A percentile compares a stretch with the other conserved stretches of the same genome.
phyloP scores from a whole-genome alignment of 108 stramenopile species.

The Nitzschia putrida region DNA sequence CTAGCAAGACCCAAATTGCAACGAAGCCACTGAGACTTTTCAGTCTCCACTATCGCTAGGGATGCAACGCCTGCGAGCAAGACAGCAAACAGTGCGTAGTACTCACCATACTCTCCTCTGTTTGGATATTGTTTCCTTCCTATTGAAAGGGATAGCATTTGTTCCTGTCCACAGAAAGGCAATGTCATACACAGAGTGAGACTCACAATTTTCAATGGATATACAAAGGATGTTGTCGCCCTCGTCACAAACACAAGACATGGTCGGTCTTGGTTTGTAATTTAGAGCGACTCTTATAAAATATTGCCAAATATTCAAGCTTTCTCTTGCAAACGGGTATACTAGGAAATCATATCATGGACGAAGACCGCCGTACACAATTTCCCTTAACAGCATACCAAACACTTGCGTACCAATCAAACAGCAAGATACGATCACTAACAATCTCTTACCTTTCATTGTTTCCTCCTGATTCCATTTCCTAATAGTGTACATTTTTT shows the following conservation, averaged over 20 bases:
- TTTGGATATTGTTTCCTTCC: no score
- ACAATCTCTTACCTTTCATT: background rate
- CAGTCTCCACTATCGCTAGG: conserved; percentile 16
- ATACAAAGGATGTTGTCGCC: conserved; percentile 9
- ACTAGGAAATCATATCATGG: background rate
- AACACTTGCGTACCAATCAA: background rate
- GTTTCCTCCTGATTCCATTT: no score
- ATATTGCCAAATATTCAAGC: conserved; percentile 26
- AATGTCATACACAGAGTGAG: no score
- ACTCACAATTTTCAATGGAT: no score
- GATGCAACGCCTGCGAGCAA: conserved; percentile 21
- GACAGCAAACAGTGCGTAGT: no score
- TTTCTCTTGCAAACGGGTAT: conserved; percentile 13
- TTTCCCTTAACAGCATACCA: background rate
- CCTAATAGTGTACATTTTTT: no score
- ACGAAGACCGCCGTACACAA: conserved; percentile 22
- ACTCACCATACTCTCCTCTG: background rate
- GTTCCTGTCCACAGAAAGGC: no score
- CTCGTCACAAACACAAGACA: conserved; percentile 13
- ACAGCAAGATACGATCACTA: background rate
- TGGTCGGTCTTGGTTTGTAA: conserved; percentile 2
- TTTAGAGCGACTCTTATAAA: conserved; percentile 21
- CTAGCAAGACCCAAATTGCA: no score
- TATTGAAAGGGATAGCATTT: no score
- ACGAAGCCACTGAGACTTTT: conserved; percentile 13